A percentile compares a stretch with the other conserved stretches of the same genome.
These are phyloP conservation scores for Allium fistulosum DNA, from an alignment of 106 monocot species.

Conservation along the genomic window DNA sequence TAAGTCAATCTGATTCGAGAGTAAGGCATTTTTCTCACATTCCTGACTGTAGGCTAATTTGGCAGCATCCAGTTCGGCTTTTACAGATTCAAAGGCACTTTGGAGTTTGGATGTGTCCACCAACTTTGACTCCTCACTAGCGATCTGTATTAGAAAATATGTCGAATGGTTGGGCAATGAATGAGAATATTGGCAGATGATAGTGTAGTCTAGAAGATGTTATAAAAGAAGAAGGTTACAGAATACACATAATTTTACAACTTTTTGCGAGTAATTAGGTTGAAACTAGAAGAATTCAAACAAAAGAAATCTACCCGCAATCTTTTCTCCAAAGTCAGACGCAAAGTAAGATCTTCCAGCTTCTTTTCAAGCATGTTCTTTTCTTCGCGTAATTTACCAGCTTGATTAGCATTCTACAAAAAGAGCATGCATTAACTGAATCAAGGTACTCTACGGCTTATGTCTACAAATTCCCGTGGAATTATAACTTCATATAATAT, in stretches of 20 bases:
- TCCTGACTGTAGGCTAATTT: constrained; percentile 30
- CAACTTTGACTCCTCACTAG: constrained; percentile 65
- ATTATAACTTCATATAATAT: too few species aligned
- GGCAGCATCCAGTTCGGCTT: constrained; percentile 34
- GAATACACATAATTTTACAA: neutral
- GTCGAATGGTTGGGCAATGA: neutral
- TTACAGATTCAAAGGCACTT: constrained; percentile 32
- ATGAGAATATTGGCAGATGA: neutral
- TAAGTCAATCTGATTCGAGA: constrained; percentile 25
- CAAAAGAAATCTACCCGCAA: constrained; percentile 43
- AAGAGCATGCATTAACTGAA: neutral
- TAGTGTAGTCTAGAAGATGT: too few species aligned
- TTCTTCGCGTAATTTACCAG: constrained; percentile 70
- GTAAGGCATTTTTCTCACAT: constrained; percentile 29
- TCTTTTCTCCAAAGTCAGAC: constrained; percentile 63
- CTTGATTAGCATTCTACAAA: constrained; percentile 56
- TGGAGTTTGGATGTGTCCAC: constrained; percentile 64
- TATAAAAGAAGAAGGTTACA: neutral
- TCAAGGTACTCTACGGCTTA: neutral
- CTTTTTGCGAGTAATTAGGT: neutral
- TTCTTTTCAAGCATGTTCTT: constrained; percentile 72
- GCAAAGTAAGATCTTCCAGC: constrained; percentile 63
- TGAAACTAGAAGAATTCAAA: neutral
- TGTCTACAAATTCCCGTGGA: too few species aligned
- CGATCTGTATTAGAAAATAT: constrained; percentile 30